Evolutionary conservation across 768 basidiomycete species (phyloP), one percentile per base, ranked within the genome.

Genomic region (Rickenella mellea): DNA sequence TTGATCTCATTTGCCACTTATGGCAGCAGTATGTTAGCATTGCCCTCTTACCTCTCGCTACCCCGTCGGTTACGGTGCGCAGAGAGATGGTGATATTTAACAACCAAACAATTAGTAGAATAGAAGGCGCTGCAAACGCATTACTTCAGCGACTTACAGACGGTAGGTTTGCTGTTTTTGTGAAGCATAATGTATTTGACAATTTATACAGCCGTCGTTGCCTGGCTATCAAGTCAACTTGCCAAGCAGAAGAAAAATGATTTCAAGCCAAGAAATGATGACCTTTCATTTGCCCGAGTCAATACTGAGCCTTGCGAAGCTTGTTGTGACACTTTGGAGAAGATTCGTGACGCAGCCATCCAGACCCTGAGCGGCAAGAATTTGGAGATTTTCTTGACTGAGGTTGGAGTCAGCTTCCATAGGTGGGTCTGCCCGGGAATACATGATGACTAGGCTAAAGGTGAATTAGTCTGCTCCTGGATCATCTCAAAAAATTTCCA

Each of bases 21-120:
- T 98, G 93, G 94, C 96, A 98, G 55, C 86, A 87, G 57, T 99
- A 98, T 61, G 76, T 90, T 52, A 85, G 84, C 38, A 85, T 88
- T 15, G 96, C 92, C 0, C 62, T 99, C 5, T 69, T 96, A 11
- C 93, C 96, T 0, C 69, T 99, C 12, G 83, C 89, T 0, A 80
- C 77, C 44, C 80, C 81, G 9, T 87, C 86, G 0, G 86, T 93
- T 5, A 90, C 91, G 3, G 74, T 81, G 27, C 76, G 94, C 39
- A 76, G 93, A 17, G 94, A 98, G 60, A 93, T 97, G 88, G 75
- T 76, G 5, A 76, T 87, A 12, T 94, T 86, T 67, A 93, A 94
- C 55, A 89, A 84, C 50, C 88, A 92, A 51, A 79, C 81, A 1
- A 72, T 94, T 41, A 85, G 80, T 46, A 70, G 87, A 30, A 70